Evolutionary conservation across 352 stramenopile genomes (phyloP), one percentile per base, ranked within the genome.

Genomic region (Globisporangium rhizosaccharum): DNA sequence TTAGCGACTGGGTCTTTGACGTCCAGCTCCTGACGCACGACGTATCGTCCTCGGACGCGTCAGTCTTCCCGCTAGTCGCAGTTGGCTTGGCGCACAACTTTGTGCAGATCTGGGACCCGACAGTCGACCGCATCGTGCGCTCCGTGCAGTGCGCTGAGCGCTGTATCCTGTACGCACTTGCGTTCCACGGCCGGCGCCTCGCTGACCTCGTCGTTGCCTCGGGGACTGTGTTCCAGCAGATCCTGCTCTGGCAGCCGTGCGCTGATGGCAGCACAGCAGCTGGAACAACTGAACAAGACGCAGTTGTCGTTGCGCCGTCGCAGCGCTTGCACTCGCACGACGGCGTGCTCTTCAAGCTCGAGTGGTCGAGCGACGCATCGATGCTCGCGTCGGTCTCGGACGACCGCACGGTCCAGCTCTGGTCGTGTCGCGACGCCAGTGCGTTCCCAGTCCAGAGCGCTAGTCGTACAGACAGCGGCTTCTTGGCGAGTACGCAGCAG

Each of bases 31-130:
- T 93, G 36, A 70, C 75, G 10, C 41, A 45, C 2, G 50, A 81
- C 37, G 52, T 65, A 12, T 20, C 28, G 5, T 30, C 63, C 18
- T 55, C 56, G 8, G 17, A 18, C 23, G 50, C 49, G 14, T 72
- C 33, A 5, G 10, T 10, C 33, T 39, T 76, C 44, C 68, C 75
- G 6, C 47, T 67, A 15, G 65, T 85, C 37, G 86, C 77, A 10
- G 67, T 94, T n/a, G 86, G 86, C 3, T 53, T 94, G 15, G 84
- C 84, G 30, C 84, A 96, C 70, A 96, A 96, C 63, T 85, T 88
- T 9, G 73, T 96, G 36, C 78, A 93, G 65, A 67, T 96, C 36
- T 96, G 85, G 84, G 59, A 86, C 42, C 70, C 78, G 0, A 57
- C 65, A 11, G 48, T 36, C 30, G 62, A 86, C 51, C 25, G 56